A percentile compares a stretch with the other conserved stretches of the same genome.
Evolutionary conservation across 805 yeast species (phyloP).

Genomic region (Kodamaea laetipori): DNA sequence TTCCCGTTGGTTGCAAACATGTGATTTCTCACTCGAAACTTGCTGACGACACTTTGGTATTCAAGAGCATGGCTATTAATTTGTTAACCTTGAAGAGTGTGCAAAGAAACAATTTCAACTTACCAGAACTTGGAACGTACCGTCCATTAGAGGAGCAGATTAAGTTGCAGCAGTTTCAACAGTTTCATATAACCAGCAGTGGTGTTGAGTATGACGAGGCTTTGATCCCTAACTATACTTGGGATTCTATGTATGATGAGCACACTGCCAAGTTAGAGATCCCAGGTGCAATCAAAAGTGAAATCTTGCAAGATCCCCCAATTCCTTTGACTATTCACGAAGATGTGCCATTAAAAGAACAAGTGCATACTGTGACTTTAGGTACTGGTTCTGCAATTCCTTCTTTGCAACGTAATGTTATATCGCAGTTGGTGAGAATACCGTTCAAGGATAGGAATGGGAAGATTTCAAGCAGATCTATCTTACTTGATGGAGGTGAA

Average conservation of each 20-base stretch:
- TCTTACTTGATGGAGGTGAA: constrained; percentile 93
- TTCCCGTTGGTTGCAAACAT: constrained; percentile 57
- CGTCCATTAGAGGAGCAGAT: constrained; percentile 15
- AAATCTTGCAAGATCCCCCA: constrained; percentile 22
- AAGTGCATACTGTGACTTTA: constrained; percentile 69
- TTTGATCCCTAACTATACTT: constrained; percentile 20
- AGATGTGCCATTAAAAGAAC: constrained; percentile 38
- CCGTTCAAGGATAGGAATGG: constrained; percentile 42
- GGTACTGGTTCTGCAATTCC: constrained; percentile 97
- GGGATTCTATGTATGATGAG: constrained; percentile 37
- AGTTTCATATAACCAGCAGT: constrained; percentile 25
- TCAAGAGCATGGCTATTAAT: constrained; percentile 54
- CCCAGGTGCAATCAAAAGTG: constrained; percentile 17
- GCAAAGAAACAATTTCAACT: constrained; percentile 45
- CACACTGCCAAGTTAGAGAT: constrained; percentile 24
- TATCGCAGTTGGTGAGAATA: constrained; percentile 73
- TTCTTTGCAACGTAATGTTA: constrained; percentile 79
- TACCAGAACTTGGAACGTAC: constrained; percentile 32
- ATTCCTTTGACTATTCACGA: constrained; percentile 21
- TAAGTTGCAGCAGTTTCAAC: constrained; percentile 37
- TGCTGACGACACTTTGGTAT: constrained; percentile 61
- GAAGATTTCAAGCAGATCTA: constrained; percentile 37
- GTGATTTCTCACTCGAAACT: constrained; percentile 71
- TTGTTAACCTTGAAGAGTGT: constrained; percentile 60
- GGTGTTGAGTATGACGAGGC: constrained; percentile 26